Evolutionary conservation across 208 protist species (phyloP).

Genomic region (Leishmania tarentolae): DNA sequence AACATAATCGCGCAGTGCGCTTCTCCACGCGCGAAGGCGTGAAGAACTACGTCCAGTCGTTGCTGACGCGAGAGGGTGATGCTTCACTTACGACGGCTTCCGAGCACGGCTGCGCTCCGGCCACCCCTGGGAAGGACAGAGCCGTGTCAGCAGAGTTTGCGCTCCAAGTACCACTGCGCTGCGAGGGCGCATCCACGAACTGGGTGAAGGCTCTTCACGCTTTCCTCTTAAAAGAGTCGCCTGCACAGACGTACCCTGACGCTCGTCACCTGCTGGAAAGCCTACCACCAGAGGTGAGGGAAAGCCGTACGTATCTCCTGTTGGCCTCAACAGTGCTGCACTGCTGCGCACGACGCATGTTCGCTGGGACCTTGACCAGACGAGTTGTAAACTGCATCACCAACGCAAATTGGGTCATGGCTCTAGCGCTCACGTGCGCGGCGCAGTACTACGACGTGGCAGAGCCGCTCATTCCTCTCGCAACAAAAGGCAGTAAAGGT

Average conservation of each 20-base stretch:
- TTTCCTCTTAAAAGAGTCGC: conserved; percentile 27
- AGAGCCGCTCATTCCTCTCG: conserved; percentile 10
- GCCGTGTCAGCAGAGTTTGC: neutral
- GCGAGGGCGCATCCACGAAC: neutral
- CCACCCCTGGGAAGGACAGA: neutral
- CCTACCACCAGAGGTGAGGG: conserved; percentile 22
- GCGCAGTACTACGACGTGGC: conserved; percentile 43
- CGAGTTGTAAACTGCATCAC: conserved; percentile 13
- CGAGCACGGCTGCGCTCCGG: neutral
- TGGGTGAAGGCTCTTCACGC: conserved; percentile 19
- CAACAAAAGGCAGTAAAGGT: neutral
- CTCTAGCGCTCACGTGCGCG: conserved; percentile 32
- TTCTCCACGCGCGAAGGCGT: conserved; percentile 49
- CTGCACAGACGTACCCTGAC: conserved; percentile 38
- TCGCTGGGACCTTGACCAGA: conserved; percentile 52
- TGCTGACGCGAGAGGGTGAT: neutral
- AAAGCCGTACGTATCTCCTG: conserved; percentile 33
- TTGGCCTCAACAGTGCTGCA: conserved; percentile 33
- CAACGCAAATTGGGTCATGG: conserved; percentile 25
- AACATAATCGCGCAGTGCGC: conserved; percentile 42
- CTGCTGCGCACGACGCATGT: conserved; percentile 50
- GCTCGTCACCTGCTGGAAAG: conserved; percentile 38
- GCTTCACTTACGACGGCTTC: neutral
- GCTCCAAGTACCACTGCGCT: neutral
- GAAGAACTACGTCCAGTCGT: conserved; percentile 20